Evolutionary conservation across 148 eudicot genomes (phyloP), one percentile per base, ranked within the genome.

Genomic region (Drosera capensis): DNA sequence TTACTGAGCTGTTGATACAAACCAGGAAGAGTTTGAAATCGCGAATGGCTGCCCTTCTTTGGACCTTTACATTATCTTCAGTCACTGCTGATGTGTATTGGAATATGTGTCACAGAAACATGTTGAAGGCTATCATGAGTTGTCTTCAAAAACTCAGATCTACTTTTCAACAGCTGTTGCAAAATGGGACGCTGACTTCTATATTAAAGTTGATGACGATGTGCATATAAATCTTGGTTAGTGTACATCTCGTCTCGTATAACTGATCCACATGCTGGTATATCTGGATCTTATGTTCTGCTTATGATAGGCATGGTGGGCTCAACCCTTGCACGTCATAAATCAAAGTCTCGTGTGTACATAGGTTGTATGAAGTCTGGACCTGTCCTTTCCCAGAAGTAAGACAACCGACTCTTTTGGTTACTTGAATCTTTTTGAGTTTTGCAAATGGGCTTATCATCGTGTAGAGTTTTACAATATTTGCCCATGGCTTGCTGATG

Each of bases 301-400:
- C 31, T 5, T 28, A 5, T 20, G 39, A 20, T 55, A 65, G 64
- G 70, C 18, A 45, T 45, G 25, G 49, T 67, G 47, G 63, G 51
- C 20, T 26, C 45, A 36, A 62, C 55, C 23, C 60, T 68, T 19
- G 56, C 59, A 3, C 53, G 57, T 1, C 64, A 68, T 25, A 47
- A 45, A 8, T 25, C 47, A 0, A 62, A 62, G 54, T 68, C 67
- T 5, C 25, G 68, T 17, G 53, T 53, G 15, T 68, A 62, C 23
- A 62, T 68, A 1, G 72, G 72, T n/a, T 68, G 72, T 13, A 68
- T 68, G 72, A 68, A 68, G 39, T 82, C 96, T 23, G 96, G 96
- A 37, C 94, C 86, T 24, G 94, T 87, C 62, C 79, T 82, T 3
- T 72, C 74, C 25, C 64, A 79, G 28, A 87, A 79, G 94, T 87